Evolutionary conservation across 768 basidiomycete species (phyloP).

Genomic region (Chalciporus chontae): DNA sequence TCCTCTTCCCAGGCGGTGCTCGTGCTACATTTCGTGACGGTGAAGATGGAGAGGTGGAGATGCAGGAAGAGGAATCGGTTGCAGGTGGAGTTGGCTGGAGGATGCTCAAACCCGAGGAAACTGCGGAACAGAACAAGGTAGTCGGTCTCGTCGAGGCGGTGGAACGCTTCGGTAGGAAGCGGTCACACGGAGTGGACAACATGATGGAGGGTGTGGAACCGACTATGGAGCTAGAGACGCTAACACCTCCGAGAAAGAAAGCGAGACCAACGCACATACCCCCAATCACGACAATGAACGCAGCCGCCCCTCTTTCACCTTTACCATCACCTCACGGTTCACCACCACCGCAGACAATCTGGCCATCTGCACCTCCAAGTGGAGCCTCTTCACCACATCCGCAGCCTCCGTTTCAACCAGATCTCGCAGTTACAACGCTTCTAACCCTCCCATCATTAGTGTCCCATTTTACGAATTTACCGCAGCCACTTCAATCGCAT

Average conservation of each 20-base stretch:
- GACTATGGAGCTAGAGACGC: slow-evolving; percentile 42
- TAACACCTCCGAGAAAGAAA: slow-evolving; percentile 70
- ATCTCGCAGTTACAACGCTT: slow-evolving; percentile 77
- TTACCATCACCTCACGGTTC: slow-evolving; percentile 85
- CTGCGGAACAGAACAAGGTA: slow-evolving; percentile 42
- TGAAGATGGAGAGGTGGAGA: slow-evolving; percentile 57
- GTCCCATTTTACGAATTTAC: slow-evolving; percentile 74
- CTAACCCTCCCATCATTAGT: slow-evolving; percentile 83
- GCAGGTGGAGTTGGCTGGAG: slow-evolving; percentile 70
- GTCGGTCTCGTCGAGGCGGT: slow-evolving; percentile 77
- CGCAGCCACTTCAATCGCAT: slow-evolving; percentile 85
- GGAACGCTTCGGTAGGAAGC: slow-evolving; percentile 70
- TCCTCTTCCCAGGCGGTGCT: slow-evolving; percentile 77
- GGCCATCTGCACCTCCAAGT: slow-evolving; percentile 82
- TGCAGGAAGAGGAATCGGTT: slow-evolving; percentile 68
- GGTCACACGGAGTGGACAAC: slow-evolving; percentile 50
- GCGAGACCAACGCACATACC: slow-evolving; percentile 59
- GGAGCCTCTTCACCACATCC: slow-evolving; percentile 68
- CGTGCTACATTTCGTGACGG: slow-evolving; percentile 78
- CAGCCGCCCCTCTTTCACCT: slow-evolving; percentile 79
- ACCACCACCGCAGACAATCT: slow-evolving; percentile 69
- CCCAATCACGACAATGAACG: slow-evolving; percentile 60
- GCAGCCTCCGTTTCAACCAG: slow-evolving; percentile 75
- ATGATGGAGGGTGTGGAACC: slow-evolving; percentile 77
- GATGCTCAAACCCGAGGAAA: slow-evolving; percentile 68